Conservation (phyloP, 176 grass and related monocot species). For the Bromus sterilis region DNA sequence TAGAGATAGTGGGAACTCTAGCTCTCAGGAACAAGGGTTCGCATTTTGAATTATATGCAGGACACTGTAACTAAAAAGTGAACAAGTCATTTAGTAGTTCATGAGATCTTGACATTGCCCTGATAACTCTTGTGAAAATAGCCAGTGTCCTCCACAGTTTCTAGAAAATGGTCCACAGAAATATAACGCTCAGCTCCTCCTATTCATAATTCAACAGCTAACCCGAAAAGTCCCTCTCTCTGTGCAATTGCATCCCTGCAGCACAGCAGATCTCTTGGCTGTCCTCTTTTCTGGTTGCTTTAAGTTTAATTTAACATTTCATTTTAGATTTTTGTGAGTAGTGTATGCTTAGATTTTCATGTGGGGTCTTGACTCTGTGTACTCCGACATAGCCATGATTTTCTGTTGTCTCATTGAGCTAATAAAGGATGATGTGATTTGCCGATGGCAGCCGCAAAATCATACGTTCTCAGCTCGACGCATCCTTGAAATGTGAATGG, state of each 20-base stretch:
- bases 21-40: neutral
- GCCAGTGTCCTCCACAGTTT: neutral
- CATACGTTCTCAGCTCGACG: neutral
- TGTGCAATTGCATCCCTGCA: neutral
- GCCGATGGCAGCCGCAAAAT: neutral
- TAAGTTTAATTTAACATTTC: neutral
- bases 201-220: neutral
- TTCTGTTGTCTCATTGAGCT: neutral
- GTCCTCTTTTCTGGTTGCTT: neutral
- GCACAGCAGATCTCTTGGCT: neutral
- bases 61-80: neutral
- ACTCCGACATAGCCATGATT: neutral
- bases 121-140: neutral
- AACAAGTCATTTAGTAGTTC: neutral
- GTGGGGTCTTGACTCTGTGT: neutral
- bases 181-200: neutral
- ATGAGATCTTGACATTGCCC: neutral
- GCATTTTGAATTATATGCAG: neutral
- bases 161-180: neutral
- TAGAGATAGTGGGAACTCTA: neutral
- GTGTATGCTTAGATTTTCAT: conserved; percentile 10
- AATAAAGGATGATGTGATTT: neutral
- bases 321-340: neutral
- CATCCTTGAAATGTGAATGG: neutral
- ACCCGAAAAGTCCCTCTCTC: neutral